A percentile compares a stretch with the other conserved stretches of the same genome.
These are phyloP conservation scores for Agaricus subrufescens DNA, from an alignment of 768 basidiomycete genomes.

Conservation along the genomic window DNA sequence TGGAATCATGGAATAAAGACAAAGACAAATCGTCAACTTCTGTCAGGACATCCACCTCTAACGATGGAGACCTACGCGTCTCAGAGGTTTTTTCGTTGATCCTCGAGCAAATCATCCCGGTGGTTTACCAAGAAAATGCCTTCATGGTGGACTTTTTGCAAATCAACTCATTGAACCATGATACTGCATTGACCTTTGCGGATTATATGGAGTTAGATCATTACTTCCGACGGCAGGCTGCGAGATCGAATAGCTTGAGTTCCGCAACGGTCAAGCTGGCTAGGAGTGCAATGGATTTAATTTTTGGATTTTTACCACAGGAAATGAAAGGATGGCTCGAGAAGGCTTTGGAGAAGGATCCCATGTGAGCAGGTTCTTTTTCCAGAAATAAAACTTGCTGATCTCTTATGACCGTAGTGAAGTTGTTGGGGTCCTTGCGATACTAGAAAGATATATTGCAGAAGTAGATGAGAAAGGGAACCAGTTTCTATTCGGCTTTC, in stretches of 20 bases:
- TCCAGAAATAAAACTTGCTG: neutral
- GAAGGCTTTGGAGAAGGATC: constrained; percentile 66
- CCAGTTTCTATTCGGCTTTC: constrained; percentile 60
- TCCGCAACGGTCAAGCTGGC: constrained; percentile 73
- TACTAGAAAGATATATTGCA: constrained; percentile 68
- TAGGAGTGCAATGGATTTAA: constrained; percentile 87
- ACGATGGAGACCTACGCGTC: constrained; percentile 21
- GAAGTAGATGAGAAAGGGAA: constrained; percentile 82
- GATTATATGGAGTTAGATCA: constrained; percentile 93
- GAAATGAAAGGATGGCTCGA: constrained; percentile 89
- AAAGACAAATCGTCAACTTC: constrained; percentile 30
- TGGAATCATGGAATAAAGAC: constrained; percentile 57
- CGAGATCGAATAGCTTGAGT: constrained; percentile 61
- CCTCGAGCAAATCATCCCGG: constrained; percentile 69
- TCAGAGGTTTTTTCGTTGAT: constrained; percentile 68
- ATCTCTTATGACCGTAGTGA: constrained; percentile 46
- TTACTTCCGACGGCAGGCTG: constrained; percentile 92
- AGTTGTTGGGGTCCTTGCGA: constrained; percentile 76
- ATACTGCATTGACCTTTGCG: constrained; percentile 85
- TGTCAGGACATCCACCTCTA: neutral
- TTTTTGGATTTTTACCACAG: constrained; percentile 86
- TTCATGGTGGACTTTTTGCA: constrained; percentile 92
- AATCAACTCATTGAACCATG: constrained; percentile 49
- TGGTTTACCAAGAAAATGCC: constrained; percentile 79
- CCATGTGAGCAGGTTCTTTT: constrained; percentile 44